A percentile compares a stretch with the other conserved stretches of the same genome.
Evolutionary conservation across 495 filamentous ascomycete species (phyloP).

Genomic region (Elasticomyces elasticus): DNA sequence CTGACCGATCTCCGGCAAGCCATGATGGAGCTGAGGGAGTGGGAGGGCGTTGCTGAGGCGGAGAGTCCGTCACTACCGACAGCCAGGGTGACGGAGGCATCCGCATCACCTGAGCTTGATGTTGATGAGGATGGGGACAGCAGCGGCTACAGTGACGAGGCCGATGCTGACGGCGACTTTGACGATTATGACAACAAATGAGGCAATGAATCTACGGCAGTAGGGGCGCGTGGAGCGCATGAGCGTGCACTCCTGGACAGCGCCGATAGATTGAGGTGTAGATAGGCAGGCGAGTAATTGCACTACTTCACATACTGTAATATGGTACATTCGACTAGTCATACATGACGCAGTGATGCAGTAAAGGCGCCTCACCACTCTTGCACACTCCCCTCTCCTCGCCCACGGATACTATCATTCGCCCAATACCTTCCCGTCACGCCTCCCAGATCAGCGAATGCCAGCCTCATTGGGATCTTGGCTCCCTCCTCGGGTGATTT

Average conservation of each 20-base stretch:
- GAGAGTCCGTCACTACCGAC: neutral
- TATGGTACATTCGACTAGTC: too few relatives aligned
- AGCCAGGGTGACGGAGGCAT: neutral
- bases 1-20: neutral
- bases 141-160: neutral
- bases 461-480: conserved; percentile 20
- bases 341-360: too few relatives aligned
- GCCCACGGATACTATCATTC: conserved; percentile 19
- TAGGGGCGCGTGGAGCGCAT: too few relatives aligned
- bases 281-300: too few relatives aligned
- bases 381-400: conserved; percentile 13
- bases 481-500: conserved; percentile 22
- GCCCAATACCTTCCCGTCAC: conserved; percentile 23
- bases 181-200: neutral
- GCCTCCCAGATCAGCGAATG: conserved; percentile 16
- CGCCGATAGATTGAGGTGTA: too few relatives aligned
- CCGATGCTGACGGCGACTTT: neutral
- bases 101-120: neutral
- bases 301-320: too few relatives aligned
- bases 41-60: neutral
- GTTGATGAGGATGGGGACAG: neutral
- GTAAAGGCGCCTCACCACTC: conserved; percentile 22
- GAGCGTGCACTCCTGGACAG: too few relatives aligned
- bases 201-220: neutral
- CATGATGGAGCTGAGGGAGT: conserved; percentile 4